Percentiles rank a stretch among this genome's conserved stretches.
phyloP scores from a whole-genome alignment of 2,329 filamentous ascomycete species.

The Zopfia rhizophila region DNA sequence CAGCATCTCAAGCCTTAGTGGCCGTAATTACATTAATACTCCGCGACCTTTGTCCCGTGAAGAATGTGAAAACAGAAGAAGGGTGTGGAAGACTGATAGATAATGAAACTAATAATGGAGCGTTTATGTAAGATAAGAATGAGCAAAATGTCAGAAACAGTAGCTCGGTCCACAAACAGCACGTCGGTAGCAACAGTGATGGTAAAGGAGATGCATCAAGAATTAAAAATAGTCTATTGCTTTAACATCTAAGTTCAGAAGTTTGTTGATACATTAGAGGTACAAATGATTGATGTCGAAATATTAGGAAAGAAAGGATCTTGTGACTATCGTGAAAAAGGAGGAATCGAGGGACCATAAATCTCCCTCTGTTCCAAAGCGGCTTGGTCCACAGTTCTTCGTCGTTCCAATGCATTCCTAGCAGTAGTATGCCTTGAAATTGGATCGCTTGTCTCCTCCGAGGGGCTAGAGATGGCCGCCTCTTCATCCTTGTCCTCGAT shows the following conservation, averaged over 20 bases:
- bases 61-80: constrained; percentile 49
- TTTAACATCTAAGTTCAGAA: no score
- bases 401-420: constrained; percentile 15
- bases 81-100: constrained; percentile 48
- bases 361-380: constrained; percentile 24
- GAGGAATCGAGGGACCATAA: constrained; percentile 29
- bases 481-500: constrained; percentile 21
- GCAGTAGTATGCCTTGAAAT: constrained; percentile 10
- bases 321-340: no score
- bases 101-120: constrained; percentile 40
- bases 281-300: no score
- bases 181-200: no score
- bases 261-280: no score
- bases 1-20: no score
- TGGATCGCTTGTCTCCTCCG: not conserved
- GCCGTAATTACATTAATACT: constrained; percentile 25
- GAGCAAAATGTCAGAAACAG: no score
- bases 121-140: no score
- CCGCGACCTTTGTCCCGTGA: constrained; percentile 36
- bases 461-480: constrained; percentile 3
- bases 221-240: no score
- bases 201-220: no score
- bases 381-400: constrained; percentile 17
- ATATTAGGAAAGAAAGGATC: no score
- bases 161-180: no score